Base-by-base conservation (phyloP, 2,329 filamentous ascomycete genomes). In the Calonectria crousiana region DNA sequence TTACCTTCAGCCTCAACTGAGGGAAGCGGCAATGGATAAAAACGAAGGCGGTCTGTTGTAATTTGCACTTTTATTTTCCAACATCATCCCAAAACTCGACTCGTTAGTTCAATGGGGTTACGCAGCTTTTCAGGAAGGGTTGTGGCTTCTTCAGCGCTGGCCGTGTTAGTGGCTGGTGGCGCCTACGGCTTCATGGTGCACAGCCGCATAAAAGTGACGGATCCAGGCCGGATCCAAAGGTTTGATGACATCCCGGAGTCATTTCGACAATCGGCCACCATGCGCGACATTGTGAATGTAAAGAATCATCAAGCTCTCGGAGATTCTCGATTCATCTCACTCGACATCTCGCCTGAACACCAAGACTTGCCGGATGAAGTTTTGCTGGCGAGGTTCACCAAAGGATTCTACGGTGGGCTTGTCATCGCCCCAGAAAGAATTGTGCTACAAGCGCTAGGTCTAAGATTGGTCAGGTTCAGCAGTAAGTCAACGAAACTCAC, bases 381-480 rank as follows among this genome's bases (percentile, higher is more conserved):
- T 3, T 56, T 84, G 8, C 71, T 84, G 30, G 79, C 83, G 0
- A 77, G 75, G 1, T 83, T 84, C 13, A 67, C 81, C 1, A 81
- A 75, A 16, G 81, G 78, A 0, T 84, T 81, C 34, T 84, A 84
- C 62, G 82, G 81, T 6, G 83, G 83, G 0, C 62, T 76, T 0
- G 82, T 84, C 0, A 76, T 84, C 49, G 76, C 73, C 0, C 80
- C 78, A 0, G 83, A 84, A 64, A 74, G 79, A 11, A 41, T 73
- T 6, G 58, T 69, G 0, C 71, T 82, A 1, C 73, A 76, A 51
- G 72, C 60, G 1, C n/a, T 77, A 11, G 71, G 73, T 0, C 34
- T 74, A 0, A 52, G 76, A 0, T 67, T 80, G 1, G 76, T 79
- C 6, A 32, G 51, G 9, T 81, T 81, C 28, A 72, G 73, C 23